phyloP scores from a whole-genome alignment of 805 yeast genomes.

The Saturnispora serradocipensis region DNA sequence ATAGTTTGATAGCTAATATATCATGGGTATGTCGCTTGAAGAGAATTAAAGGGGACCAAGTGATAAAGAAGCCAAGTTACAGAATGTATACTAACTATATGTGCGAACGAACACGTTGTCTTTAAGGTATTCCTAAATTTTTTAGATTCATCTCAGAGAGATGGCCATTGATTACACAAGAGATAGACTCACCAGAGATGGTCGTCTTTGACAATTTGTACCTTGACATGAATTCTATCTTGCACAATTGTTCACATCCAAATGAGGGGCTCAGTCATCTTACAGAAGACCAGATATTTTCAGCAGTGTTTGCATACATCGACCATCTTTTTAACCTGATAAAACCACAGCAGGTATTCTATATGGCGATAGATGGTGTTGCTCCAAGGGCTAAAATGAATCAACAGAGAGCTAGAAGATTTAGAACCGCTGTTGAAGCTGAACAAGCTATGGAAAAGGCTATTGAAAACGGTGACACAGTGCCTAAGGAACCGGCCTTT shows the following conservation, averaged over 20 bases:
- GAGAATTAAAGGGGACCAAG: neutral
- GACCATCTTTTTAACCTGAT: conserved; percentile 87
- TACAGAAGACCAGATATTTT: conserved; percentile 86
- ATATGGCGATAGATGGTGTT: conserved; percentile 98
- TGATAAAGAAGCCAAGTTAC: neutral
- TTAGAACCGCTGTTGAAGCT: conserved; percentile 88
- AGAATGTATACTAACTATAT: neutral
- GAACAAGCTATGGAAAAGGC: conserved; percentile 73
- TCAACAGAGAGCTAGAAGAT: conserved; percentile 93
- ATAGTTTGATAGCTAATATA: neutral
- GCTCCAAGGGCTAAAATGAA: conserved; percentile 99
- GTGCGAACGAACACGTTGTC: neutral
- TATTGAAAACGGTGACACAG: conserved; percentile 55
- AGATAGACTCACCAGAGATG: conserved; percentile 69
- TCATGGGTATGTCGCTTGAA: neutral
- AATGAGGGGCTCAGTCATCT: conserved; percentile 54
- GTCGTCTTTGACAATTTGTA: conserved; percentile 94
- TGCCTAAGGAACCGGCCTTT: conserved; percentile 79
- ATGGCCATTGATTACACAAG: conserved; percentile 93
- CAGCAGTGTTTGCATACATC: conserved; percentile 87
- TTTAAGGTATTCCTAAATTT: conserved; percentile 88
- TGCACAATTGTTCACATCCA: conserved; percentile 89
- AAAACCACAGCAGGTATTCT: conserved; percentile 76
- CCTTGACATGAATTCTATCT: conserved; percentile 94
- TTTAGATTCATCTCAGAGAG: conserved; percentile 95